Conservation (phyloP, 257 asterid species). For the Fraxinus excelsior region DNA sequence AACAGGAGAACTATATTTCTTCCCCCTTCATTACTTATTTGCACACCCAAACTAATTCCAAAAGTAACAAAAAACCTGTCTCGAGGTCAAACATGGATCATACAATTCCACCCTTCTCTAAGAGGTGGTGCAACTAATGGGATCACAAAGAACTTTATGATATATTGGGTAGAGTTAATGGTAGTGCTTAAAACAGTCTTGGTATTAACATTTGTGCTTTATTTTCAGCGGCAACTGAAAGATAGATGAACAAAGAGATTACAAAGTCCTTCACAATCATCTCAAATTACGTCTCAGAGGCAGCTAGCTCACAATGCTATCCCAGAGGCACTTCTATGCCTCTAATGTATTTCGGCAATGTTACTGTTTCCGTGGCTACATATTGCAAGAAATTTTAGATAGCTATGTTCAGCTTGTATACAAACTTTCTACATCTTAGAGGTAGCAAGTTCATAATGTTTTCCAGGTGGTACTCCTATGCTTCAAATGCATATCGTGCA, state of each 20-base stretch:
- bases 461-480: not conserved
- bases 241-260: constrained; percentile 51
- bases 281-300: constrained; percentile 3
- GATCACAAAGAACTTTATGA: not conserved
- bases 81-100: constrained; percentile 4
- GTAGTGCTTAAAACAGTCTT: not conserved
- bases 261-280: constrained; percentile 18
- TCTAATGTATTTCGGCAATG: not conserved
- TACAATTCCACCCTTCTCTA: constrained; percentile 5
- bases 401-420: not conserved
- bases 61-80: not conserved
- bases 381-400: not conserved
- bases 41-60: not conserved
- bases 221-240: constrained; percentile 72
- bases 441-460: not conserved
- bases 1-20: not conserved
- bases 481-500: not conserved
- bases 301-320: constrained; percentile 7
- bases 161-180: not conserved
- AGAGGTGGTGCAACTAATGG: not conserved
- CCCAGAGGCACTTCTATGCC: not conserved
- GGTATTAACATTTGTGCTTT: constrained; percentile 10
- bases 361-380: not conserved
- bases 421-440: not conserved
- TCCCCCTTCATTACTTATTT: not conserved